Conservation (phyloP, 805 yeast genomes). For the Lipomyces sp. region DNA sequence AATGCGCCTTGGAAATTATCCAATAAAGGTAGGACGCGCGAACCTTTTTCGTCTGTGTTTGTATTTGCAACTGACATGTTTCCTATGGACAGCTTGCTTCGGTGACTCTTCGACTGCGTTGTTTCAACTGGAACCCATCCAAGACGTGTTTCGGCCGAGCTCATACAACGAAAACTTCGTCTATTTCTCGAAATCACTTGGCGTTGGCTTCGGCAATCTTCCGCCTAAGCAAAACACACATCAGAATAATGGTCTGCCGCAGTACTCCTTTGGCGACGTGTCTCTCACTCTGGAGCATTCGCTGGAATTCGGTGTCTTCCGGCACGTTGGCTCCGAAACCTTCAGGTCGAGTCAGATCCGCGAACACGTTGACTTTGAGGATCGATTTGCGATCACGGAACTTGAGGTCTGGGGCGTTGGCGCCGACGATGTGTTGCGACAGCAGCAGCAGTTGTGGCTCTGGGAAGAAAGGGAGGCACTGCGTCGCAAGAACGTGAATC, state of each 20-base stretch:
- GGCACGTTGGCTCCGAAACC: conserved; percentile 53
- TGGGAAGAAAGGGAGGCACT: conserved; percentile 89
- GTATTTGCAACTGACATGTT: too few species aligned
- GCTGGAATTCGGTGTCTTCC: conserved; percentile 75
- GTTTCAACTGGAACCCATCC: conserved; percentile 64
- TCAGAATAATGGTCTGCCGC: conserved; percentile 37
- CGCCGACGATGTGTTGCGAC: conserved; percentile 67
- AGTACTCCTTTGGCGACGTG: conserved; percentile 61
- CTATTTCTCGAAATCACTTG: conserved; percentile 74
- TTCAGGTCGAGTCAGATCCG: conserved; percentile 43
- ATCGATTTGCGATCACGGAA: conserved; percentile 65
- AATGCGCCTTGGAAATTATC: conserved; percentile 75
- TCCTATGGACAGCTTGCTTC: conserved; percentile 59
- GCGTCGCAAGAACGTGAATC: conserved; percentile 68
- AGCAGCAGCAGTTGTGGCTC: conserved; percentile 75
- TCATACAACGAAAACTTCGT: conserved; percentile 43
- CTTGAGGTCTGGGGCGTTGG: conserved; percentile 94
- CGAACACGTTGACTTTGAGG: conserved; percentile 51
- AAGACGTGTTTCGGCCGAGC: conserved; percentile 49
- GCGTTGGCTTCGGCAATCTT: conserved; percentile 73
- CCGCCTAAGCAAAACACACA: conserved; percentile 49
- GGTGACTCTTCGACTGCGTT: conserved; percentile 60
- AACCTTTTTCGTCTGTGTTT: background rate
- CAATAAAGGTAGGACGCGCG: conserved; percentile 49
- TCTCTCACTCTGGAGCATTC: conserved; percentile 75